phyloP scores from a whole-genome alignment of 2,329 filamentous ascomycete genomes.

The Fusarium fujikuroi region DNA sequence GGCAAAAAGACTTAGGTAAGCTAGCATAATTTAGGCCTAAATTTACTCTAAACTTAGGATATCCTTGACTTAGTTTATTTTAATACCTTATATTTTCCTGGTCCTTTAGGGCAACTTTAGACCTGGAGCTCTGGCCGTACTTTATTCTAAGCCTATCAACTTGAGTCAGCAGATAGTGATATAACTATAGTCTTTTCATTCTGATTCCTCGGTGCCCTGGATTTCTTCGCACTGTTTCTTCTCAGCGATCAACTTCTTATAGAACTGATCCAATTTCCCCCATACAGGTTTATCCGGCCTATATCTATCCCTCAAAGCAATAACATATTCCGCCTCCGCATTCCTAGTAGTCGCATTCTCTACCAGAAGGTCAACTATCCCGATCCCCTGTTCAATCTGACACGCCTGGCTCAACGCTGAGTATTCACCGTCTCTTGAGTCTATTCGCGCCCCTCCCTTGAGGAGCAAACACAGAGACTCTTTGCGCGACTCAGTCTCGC shows the following conservation, averaged over 20 bases:
- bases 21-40: too few relatives aligned
- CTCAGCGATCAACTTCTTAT: background rate
- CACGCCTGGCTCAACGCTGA: background rate
- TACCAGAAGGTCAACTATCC: background rate
- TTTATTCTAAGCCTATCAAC: too few relatives aligned
- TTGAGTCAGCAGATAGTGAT: too few relatives aligned
- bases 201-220: accelerated
- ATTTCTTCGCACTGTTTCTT: accelerated
- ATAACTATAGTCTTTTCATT: background rate
- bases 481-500: background rate
- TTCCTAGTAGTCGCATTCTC: background rate
- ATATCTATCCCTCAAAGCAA: background rate
- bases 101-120: too few relatives aligned
- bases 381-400: background rate
- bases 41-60: too few relatives aligned
- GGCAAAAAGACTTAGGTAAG: too few relatives aligned
- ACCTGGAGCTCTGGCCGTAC: too few relatives aligned
- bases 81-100: too few relatives aligned
- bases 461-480: background rate
- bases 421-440: background rate
- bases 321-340: background rate
- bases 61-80: too few relatives aligned
- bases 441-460: background rate
- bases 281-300: background rate
- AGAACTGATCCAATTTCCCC: background rate